These are phyloP conservation scores for Drechslerella coelobrocha DNA, from an alignment of 2,329 filamentous ascomycete species.

Conservation along the genomic window DNA sequence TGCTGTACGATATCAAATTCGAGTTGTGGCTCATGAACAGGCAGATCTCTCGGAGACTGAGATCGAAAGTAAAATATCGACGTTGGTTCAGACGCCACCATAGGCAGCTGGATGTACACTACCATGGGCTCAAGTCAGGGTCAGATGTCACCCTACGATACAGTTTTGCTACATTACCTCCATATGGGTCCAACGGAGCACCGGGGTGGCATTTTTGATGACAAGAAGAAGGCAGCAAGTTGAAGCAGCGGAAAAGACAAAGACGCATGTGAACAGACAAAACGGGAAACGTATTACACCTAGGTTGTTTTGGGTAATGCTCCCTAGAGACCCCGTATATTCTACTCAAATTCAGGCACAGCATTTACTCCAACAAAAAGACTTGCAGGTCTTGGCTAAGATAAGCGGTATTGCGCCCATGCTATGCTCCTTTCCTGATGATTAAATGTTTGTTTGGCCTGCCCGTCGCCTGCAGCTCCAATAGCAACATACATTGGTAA, in stretches of 20 bases:
- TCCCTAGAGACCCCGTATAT: neutral
- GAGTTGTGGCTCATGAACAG: conserved; percentile 63
- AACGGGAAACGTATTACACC: neutral
- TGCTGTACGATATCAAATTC: conserved; percentile 44
- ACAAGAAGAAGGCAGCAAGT: too few relatives aligned
- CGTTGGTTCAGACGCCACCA: conserved; percentile 61
- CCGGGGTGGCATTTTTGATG: too few relatives aligned
- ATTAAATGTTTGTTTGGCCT: conserved; percentile 61
- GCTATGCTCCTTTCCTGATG: conserved; percentile 63
- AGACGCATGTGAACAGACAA: too few relatives aligned
- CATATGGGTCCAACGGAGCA: too few relatives aligned
- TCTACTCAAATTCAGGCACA: neutral
- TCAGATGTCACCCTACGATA: neutral
- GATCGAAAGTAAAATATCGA: conserved; percentile 72
- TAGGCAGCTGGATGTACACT: neutral
- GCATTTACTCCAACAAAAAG: neutral
- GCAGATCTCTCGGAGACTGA: conserved; percentile 72
- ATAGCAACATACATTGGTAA: conserved; percentile 67
- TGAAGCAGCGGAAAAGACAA: too few relatives aligned
- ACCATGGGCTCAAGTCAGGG: neutral
- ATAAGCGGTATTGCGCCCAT: conserved; percentile 63
- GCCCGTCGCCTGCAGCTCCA: conserved; percentile 64
- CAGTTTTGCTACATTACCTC: too few relatives aligned
- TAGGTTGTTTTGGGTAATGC: neutral
- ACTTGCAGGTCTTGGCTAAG: conserved; percentile 12